Percentiles rank a stretch among this genome's conserved stretches.
phyloP scores from a whole-genome alignment of 495 filamentous ascomycete genomes.

The Neurospora pannonica region DNA sequence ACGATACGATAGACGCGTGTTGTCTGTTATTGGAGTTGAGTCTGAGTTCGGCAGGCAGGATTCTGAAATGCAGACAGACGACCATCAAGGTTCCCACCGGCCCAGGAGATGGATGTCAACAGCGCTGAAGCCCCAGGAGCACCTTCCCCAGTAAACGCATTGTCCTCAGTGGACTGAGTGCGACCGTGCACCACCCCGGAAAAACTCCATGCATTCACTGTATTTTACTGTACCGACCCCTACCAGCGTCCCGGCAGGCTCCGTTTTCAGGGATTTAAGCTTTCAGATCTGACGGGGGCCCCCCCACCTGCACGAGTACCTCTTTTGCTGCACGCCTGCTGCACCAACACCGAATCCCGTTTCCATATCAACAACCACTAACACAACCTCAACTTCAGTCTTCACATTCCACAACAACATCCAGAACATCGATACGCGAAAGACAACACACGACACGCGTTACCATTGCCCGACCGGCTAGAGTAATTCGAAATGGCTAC shows the following conservation, averaged over 20 bases:
- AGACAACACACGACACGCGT: not conserved
- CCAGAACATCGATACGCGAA: not conserved
- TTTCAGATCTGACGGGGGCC: not conserved
- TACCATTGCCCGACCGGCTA: not conserved
- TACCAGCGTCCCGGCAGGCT: not conserved
- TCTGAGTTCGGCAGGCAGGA: too few relatives aligned
- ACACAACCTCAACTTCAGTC: not conserved
- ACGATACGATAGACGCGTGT: not conserved
- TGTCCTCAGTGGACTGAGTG: not conserved
- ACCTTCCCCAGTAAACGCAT: not conserved
- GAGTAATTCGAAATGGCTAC: not conserved
- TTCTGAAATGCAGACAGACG: not conserved
- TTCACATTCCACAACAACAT: not conserved
- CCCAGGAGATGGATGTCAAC: not conserved
- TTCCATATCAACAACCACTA: not conserved
- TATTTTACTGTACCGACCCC: not conserved
- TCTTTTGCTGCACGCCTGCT: not conserved
- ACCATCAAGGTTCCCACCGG: not conserved
- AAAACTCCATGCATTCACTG: not conserved
- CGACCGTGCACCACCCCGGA: not conserved
- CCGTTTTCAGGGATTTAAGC: not conserved
- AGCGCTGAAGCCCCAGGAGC: not conserved
- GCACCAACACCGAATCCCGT: not conserved
- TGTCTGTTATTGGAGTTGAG: not conserved
- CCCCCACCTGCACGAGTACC: not conserved